Evolutionary conservation across 2,329 filamentous ascomycete species (phyloP), one percentile per base, ranked within the genome.

Genomic region (Rhynchosporium agropyri): DNA sequence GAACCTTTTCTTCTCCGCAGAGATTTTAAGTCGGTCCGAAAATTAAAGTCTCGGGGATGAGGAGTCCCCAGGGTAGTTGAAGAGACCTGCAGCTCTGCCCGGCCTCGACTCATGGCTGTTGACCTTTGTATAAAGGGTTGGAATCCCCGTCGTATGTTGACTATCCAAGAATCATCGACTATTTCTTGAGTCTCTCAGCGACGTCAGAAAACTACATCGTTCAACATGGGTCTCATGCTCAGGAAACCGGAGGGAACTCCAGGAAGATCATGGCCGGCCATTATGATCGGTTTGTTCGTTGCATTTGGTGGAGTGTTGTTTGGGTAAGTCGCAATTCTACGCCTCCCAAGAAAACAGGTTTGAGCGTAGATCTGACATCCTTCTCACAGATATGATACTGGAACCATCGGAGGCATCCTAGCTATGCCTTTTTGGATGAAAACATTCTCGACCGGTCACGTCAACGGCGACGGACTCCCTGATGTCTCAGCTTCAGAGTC

Each of bases 161-260:
- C 8, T 8, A 38, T 36, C n/a, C 33, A 38, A 3, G 28, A 20
- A 7, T 40, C 20, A 28, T 54, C 51, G 15, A 10, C 3, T 10
- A 20, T 40, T 40, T 40, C 43, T 26, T 46, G 43, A 46, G 20
- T 46, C 43, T 46, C n/a, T 8, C n/a, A 40, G 36, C 33, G 50
- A 53, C 50, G 33, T 38, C 50, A 9, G 45, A 20, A 20, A 10
- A 8, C n/a, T 13, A 36, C 31, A 46, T 45, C 59, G 53, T 51
- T 10, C 59, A 71, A 49, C 63, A 73, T 73, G 71, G 66, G 66
- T 61, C 68, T 71, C 54, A 68, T 64, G 67, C 70, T 71, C 63
- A 65, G 67, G 57, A 90, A 89, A 79, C 89, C 89, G 76, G 85
- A 88, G 78, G 88, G 88, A 81, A 87, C 89, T 76, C 84, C 88